Evolutionary conservation across 2,329 filamentous ascomycete genomes (phyloP).

Genomic region (Scolecobasidium constrictum): DNA sequence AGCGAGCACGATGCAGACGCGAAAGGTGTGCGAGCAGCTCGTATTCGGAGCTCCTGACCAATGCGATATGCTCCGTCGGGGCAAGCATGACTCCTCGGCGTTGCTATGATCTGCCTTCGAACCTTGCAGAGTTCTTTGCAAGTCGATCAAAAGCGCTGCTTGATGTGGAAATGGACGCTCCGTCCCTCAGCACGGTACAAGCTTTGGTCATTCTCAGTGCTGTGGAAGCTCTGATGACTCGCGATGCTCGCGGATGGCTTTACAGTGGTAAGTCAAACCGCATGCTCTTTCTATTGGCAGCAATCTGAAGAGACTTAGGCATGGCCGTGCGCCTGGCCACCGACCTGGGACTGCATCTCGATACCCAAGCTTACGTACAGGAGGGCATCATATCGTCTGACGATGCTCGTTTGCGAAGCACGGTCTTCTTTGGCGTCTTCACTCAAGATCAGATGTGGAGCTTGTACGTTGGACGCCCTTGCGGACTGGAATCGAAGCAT

Average conservation of each 20-base stretch:
- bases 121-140: conserved; percentile 15
- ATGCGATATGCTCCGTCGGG: too few relatives aligned
- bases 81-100: too few relatives aligned
- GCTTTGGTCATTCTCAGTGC: conserved; percentile 15
- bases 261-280: conserved; percentile 16
- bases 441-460: too few relatives aligned
- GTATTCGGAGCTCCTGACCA: too few relatives aligned
- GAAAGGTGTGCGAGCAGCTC: too few relatives aligned
- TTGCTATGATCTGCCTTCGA: neutral
- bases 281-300: too few relatives aligned
- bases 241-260: conserved; percentile 17
- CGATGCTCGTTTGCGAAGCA: neutral
- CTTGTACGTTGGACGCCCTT: too few relatives aligned
- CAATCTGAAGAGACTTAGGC: too few relatives aligned
- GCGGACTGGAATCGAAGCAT: too few relatives aligned
- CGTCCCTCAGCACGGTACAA: conserved; percentile 16
- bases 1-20: neutral
- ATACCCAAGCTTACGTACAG: neutral
- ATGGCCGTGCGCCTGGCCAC: neutral
- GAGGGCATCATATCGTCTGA: neutral
- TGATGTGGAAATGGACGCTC: conserved; percentile 16
- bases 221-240: conserved; percentile 14
- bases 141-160: conserved; percentile 15
- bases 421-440: neutral
- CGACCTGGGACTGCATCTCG: neutral